These are phyloP conservation scores for Pezicula neosporulosa DNA, from an alignment of 2,329 filamentous ascomycete genomes.

Conservation along the genomic window DNA sequence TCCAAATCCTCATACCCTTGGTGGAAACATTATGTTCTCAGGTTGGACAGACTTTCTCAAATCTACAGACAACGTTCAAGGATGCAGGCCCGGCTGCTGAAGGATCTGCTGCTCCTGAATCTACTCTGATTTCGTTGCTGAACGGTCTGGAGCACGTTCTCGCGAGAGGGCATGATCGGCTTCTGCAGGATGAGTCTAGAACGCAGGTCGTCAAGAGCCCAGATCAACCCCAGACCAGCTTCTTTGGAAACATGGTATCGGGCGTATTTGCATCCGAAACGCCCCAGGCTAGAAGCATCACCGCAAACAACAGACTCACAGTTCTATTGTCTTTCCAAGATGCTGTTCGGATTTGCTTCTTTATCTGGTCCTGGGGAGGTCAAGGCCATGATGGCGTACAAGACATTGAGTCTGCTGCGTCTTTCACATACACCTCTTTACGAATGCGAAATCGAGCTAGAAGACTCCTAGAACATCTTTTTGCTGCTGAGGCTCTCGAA, in stretches of 20 bases:
- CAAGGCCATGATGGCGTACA: conserved; percentile 58
- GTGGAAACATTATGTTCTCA: conserved; percentile 86
- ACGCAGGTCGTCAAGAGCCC: conserved; percentile 69
- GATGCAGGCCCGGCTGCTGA: conserved; percentile 26
- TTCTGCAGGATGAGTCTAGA: conserved; percentile 72
- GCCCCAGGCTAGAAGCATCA: conserved; percentile 72
- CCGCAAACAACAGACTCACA: conserved; percentile 90
- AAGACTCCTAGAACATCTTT: conserved; percentile 86
- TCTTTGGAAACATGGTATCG: conserved; percentile 93
- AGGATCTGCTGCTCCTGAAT: conserved; percentile 53
- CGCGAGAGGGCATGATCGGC: conserved; percentile 78
- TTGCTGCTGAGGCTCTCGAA: conserved; percentile 87
- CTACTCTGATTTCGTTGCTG: conserved; percentile 79
- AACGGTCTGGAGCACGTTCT: conserved; percentile 90
- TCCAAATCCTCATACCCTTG: conserved; percentile 84
- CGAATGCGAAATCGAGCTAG: conserved; percentile 88
- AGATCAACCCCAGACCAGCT: conserved; percentile 72
- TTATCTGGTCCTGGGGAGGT: conserved; percentile 90
- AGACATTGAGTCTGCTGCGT: conserved; percentile 69
- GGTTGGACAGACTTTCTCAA: conserved; percentile 68
- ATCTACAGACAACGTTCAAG: conserved; percentile 64
- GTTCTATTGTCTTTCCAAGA: conserved; percentile 97
- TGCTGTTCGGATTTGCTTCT: conserved; percentile 86
- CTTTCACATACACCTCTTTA: conserved; percentile 85
- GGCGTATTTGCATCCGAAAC: conserved; percentile 81